Evolutionary conservation across 2,329 filamentous ascomycete genomes (phyloP).

Genomic region (Hymenoscyphus linearis): DNA sequence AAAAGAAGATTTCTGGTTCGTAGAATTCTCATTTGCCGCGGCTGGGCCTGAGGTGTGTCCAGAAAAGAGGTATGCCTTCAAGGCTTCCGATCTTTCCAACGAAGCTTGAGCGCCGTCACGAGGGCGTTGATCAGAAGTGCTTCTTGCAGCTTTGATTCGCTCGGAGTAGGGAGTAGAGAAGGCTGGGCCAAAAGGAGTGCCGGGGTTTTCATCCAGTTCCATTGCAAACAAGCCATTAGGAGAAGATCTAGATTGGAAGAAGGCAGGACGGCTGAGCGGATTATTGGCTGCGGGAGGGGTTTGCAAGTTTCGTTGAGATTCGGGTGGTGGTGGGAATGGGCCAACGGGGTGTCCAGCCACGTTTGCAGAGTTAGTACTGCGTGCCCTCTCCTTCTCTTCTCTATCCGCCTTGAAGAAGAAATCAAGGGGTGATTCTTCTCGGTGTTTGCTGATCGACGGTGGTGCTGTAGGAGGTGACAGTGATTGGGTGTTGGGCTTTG

Average conservation of each 20-base stretch:
- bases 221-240: conserved; percentile 57
- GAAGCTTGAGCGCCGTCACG: conserved; percentile 12
- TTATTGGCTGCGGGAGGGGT: conserved; percentile 25
- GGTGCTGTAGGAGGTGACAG: conserved; percentile 40
- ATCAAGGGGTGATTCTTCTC: conserved; percentile 74
- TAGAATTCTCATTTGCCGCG: background rate
- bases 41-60: conserved; percentile 29
- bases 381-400: conserved; percentile 63
- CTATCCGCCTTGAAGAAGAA: conserved; percentile 85
- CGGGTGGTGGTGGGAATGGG: conserved; percentile 48
- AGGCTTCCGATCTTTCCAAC: conserved; percentile 39
- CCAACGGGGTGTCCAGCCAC: conserved; percentile 36
- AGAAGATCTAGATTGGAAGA: conserved; percentile 39
- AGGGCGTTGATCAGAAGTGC: conserved; percentile 10
- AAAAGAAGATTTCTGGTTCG: conserved; percentile 1
- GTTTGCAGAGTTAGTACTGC: conserved; percentile 47
- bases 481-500: conserved; percentile 33
- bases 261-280: conserved; percentile 32
- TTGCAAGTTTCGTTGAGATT: conserved; percentile 35
- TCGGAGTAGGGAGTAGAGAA: conserved; percentile 64
- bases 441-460: conserved; percentile 48
- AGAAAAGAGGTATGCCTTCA: conserved; percentile 53
- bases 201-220: conserved; percentile 60
- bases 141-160: conserved; percentile 51
- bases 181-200: conserved; percentile 54